A percentile compares a stretch with the other conserved stretches of the same genome.
Conservation (phyloP, 78 protist species). For the Monocercomonoides exilis region DNA sequence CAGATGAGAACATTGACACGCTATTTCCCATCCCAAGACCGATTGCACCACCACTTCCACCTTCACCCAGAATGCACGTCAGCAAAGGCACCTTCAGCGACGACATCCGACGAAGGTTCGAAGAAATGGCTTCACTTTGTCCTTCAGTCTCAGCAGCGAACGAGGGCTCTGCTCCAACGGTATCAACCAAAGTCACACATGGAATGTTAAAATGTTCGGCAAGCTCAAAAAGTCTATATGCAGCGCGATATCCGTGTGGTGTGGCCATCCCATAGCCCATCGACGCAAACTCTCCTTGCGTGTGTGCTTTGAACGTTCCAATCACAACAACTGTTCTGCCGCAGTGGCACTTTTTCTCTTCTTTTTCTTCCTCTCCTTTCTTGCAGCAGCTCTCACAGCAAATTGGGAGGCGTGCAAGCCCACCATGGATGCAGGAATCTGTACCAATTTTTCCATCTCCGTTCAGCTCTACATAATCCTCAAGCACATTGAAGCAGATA, state of each 20-base stretch:
- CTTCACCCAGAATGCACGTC: slow-evolving; percentile 30
- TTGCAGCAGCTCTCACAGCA: too few relatives aligned
- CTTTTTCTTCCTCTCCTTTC: too few relatives aligned
- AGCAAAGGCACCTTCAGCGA: slow-evolving; percentile 20
- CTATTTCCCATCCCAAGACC: slow-evolving; percentile 38
- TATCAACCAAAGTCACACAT: slow-evolving; percentile 32
- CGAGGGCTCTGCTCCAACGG: slow-evolving; percentile 36
- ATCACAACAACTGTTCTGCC: slow-evolving; percentile 8
- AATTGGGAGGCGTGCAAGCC: slow-evolving; percentile 17
- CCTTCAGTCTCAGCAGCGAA: slow-evolving; percentile 35
- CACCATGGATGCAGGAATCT: slow-evolving; percentile 34
- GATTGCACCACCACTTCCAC: slow-evolving; percentile 41
- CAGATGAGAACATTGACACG: slow-evolving; percentile 15
- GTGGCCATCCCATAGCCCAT: slow-evolving; percentile 24
- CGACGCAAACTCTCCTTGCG: background rate
- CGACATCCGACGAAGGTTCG: slow-evolving; percentile 21
- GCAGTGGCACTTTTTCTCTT: too few relatives aligned
- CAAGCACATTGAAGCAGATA: background rate
- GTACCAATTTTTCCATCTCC: slow-evolving; percentile 27
- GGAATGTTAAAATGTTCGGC: slow-evolving; percentile 31
- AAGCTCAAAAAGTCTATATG: slow-evolving; percentile 19
- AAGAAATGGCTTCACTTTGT: slow-evolving; percentile 29
- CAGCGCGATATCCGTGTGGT: slow-evolving; percentile 28
- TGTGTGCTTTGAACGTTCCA: slow-evolving; percentile 32
- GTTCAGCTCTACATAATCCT: background rate